Conservation (phyloP, 2,329 filamentous ascomycete genomes). For the Fusarium tanahbumbuense region DNA sequence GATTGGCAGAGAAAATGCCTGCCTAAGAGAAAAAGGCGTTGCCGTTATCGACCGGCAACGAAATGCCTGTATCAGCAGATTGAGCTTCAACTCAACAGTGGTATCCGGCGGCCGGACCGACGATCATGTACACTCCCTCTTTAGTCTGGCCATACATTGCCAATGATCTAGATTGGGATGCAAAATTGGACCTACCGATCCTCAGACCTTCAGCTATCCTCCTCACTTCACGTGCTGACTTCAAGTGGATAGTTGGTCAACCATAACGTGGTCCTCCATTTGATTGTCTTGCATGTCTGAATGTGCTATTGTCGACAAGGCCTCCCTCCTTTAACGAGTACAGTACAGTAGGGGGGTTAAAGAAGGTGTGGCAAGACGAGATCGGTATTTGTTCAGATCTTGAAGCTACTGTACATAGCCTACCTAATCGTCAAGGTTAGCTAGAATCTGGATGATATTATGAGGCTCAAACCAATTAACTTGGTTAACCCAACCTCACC, state of each 20-base stretch:
- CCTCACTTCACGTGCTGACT: constrained; percentile 3
- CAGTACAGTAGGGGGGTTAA: constrained; percentile 11
- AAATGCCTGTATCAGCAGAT: constrained; percentile 20
- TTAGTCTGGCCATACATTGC: constrained; percentile 3
- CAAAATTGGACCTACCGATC: constrained; percentile 18
- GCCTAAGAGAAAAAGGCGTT: constrained; percentile 9
- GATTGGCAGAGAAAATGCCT: constrained; percentile 6
- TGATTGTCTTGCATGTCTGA: neutral
- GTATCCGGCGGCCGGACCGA: constrained; percentile 22
- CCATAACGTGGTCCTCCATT: constrained; percentile 13
- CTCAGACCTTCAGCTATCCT: constrained; percentile 8
- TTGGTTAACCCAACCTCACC: neutral
- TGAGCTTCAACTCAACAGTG: constrained; percentile 26
- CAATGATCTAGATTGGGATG: constrained; percentile 7
- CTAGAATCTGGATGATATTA: constrained; percentile 22
- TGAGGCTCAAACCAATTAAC: constrained; percentile 15
- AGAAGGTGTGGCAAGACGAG: constrained; percentile 35
- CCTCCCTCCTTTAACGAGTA: neutral
- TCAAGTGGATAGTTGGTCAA: neutral
- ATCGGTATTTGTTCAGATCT: constrained; percentile 34
- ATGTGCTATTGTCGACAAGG: neutral
- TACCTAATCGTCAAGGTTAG: constrained; percentile 3
- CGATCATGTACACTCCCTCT: constrained; percentile 42
- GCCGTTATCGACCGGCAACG: constrained; percentile 18
- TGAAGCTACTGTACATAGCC: neutral